Evolutionary conservation across 2,329 filamentous ascomycete genomes (phyloP), one percentile per base, ranked within the genome.

Genomic region (Neopestalotiopsis sp.): DNA sequence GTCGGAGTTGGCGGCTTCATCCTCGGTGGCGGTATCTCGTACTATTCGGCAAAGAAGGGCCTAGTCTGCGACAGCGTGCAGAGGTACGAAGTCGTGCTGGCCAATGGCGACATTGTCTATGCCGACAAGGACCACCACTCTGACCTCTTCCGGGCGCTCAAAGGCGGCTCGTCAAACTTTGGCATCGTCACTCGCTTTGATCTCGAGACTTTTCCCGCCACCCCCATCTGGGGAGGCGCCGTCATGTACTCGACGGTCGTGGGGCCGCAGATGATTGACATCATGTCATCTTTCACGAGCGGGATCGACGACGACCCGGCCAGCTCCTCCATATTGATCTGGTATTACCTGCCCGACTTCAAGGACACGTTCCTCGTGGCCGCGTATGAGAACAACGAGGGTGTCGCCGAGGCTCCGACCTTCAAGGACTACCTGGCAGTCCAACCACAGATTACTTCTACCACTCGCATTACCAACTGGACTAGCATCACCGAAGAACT

Each of bases 101-200:
- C 69, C 9, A 68, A 73, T 20, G 73, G 74, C 1, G 56, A 68
- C 5, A 68, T 73, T 12, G n/a, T 72, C 24, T 69, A 59, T 2
- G 71, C 70, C 5, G 56, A 72, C 63, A 30, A 62, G 6, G 64
- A 66, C 6, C 49, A 69, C 1, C 63, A 77, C 65, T 28, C 72
- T 1, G 74, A 79, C 56, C 73, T 83, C 7, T 83, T 80, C 72
- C 78, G 74, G 72, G 80, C 79, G 2, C 75, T 81, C 69, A 76
- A 80, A 38, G 80, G 80, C 24, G 73, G 71, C 1, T 5, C 38
- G 3, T 72, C 69, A 65, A 73, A 74, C 42, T 75, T 74, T 60
- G 72, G 74, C 4, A 72, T 75, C 45, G 71, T 74, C 4, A 72
- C 72, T 0, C 61, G 65, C 38, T 72, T 74, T 65, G 65, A 62